A percentile compares a stretch with the other conserved stretches of the same genome.
Conservation (phyloP, 2,329 filamentous ascomycete genomes). For the Monilinia polystroma region DNA sequence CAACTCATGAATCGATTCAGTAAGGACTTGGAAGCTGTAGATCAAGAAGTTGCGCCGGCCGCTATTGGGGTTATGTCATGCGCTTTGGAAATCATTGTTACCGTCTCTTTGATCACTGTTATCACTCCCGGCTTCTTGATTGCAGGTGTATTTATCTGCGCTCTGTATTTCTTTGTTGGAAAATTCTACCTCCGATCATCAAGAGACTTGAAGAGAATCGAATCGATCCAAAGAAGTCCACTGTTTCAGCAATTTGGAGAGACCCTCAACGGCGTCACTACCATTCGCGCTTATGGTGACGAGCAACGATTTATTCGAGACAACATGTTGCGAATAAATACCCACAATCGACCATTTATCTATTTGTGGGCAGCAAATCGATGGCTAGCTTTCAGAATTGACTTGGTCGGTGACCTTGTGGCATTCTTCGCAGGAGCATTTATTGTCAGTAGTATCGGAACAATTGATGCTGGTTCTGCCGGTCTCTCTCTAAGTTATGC, state of each 20-base stretch:
- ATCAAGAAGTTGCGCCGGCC: constrained; percentile 92
- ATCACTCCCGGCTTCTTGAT: constrained; percentile 92
- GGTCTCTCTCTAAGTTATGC: constrained; percentile 95
- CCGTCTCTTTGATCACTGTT: constrained; percentile 78
- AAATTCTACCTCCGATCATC: constrained; percentile 88
- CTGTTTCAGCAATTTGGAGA: constrained; percentile 98
- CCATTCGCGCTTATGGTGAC: constrained; percentile 93
- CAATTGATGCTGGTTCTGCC: constrained; percentile 84
- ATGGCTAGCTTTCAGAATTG: constrained; percentile 92
- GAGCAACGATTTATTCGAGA: constrained; percentile 91
- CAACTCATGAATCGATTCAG: constrained; percentile 99
- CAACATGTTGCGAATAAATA: constrained; percentile 84
- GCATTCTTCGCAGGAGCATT: constrained; percentile 93
- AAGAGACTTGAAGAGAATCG: constrained; percentile 91
- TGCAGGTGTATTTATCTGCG: constrained; percentile 79
- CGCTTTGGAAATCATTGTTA: constrained; percentile 70
- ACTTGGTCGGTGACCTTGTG: constrained; percentile 85
- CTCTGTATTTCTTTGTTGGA: constrained; percentile 79
- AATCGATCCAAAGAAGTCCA: constrained; percentile 90
- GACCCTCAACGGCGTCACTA: constrained; percentile 90
- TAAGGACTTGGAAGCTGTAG: constrained; percentile 91
- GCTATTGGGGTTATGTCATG: constrained; percentile 75
- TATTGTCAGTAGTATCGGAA: constrained; percentile 78
- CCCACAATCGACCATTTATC: constrained; percentile 88
- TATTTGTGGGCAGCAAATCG: constrained; percentile 95